Evolutionary conservation across 176 grass and related monocot species (phyloP).

Genomic region (Triticum dicoccoides): DNA sequence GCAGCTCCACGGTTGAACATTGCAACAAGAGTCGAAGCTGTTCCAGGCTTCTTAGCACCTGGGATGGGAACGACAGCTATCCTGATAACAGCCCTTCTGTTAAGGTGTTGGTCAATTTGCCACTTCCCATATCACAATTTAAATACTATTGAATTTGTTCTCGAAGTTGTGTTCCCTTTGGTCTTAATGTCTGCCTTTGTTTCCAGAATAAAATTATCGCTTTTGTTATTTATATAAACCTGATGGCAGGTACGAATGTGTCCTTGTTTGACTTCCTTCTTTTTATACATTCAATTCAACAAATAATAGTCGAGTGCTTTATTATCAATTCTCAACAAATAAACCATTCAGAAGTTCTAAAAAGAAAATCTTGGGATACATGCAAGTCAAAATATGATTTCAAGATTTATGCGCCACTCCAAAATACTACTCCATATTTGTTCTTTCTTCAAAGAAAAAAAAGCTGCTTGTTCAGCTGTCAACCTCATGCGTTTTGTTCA

Average conservation of each 20-base stretch:
- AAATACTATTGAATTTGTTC: background rate
- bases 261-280: background rate
- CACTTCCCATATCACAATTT: constrained; percentile 2
- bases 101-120: constrained; percentile 62
- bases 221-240: background rate
- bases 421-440: background rate
- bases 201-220: background rate
- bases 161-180: background rate
- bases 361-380: background rate
- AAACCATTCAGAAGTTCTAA: background rate
- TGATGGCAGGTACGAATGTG: background rate
- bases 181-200: background rate
- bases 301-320: background rate
- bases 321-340: background rate
- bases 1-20: constrained; percentile 74
- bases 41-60: constrained; percentile 58
- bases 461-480: background rate
- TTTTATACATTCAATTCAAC: background rate
- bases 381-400: background rate
- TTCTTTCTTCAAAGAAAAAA: background rate
- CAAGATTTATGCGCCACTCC: background rate
- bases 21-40: constrained; percentile 54
- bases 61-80: constrained; percentile 83
- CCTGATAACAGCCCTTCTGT: constrained; percentile 81
- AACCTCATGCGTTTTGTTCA: background rate